Evolutionary conservation across 805 yeast genomes (phyloP), one percentile per base, ranked within the genome.

Genomic region (Ogataea neopini): DNA sequence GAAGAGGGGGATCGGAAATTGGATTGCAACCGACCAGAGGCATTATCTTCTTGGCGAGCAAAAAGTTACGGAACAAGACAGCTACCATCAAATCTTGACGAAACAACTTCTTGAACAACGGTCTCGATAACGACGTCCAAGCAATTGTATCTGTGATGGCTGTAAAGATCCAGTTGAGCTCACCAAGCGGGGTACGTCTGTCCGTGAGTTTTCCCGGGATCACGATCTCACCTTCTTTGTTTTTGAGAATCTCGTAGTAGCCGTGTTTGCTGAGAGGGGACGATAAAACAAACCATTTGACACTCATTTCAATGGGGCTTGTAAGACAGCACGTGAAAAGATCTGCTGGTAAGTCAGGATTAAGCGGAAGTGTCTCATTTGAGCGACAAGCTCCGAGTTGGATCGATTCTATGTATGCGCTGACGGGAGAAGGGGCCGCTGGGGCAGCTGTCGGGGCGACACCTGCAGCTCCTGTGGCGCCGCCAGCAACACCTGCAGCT

Each of bases 121-220:
- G 89, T 51, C 96, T 75, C 3, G 96, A 89, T 30, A 94, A 69
- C 2, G 91, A 80, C 0, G 96, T 88, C 97, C 98, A 94, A 1
- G 99, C 99, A 44, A 94, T 92, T 0, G 98, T 92, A 66, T 94
- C 99, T 3, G 98, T 92, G 33, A 94, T 89, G 2, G 99, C 97
- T 1, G 97, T 94, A 68, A 92, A 94, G 28, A 94, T 92, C 97
- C 98, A 94, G 64, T 89, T 90, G 45, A 94, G 75, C 63, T 94
- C 99, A 29, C 99, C 99, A 37, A 94, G 69, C 0, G 98, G 97
- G 0, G 98, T 94, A 52, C 97, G 76, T 61, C 98, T 77, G 62
- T 94, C 99, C 2, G 96, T 87, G 40, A 90, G 71, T 53, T 86
- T 84, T 1, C 98, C 98, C 0, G 98, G 97, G 13, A 92, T 88